Evolutionary conservation across 345 rosid species (phyloP), one percentile per base, ranked within the genome.

Genomic region (Punica granatum): DNA sequence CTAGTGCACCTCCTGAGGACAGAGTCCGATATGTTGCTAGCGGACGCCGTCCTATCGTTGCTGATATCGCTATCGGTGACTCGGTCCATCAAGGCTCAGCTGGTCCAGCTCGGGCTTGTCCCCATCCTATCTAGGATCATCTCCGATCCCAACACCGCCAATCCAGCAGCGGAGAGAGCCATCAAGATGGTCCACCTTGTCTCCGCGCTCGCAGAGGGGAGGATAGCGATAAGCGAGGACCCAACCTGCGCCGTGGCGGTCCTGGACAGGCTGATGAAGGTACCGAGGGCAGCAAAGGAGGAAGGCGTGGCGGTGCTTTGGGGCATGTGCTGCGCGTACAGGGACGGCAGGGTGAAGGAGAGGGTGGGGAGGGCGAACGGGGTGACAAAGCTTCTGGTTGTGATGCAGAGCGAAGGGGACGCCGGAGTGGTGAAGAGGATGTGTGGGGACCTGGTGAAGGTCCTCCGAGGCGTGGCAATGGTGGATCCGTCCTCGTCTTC

Each of bases 361-460:
- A 77, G 73, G 53, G 75, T 84, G 69, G 48, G 36, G 25, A 77
- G 65, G 69, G 71, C 74, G 13, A 78, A 82, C 33, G 88, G 88
- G 53, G 31, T 80, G 72, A 71, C 80, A 16, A 82, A 76, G 70
- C 21, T 84, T 12, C 44, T 84, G 77, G 12, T 84, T 37, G 73
- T 84, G 61, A 76, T 84, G 82, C 88, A 84, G 67, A 81, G 84
- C 32, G 79, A 80, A 26, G 74, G 75, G 12, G 77, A 64, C 7
- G 65, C 42, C 53, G 65, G 81, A n/a, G 61, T 41, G 13, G 77
- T 76, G 25, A 76, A 77, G 79, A 72, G 61, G 51, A 81, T 84
- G 88, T 74, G 80, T 39, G 63, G 77, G 11, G 85, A 81, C 48
- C 68, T 84, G 75, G 60, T 84, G 49, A 84, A 80, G 77, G 75